Evolutionary conservation across 163 green algal species (phyloP), one percentile per base, ranked within the genome.

Genomic region (Picocystis sp.): DNA sequence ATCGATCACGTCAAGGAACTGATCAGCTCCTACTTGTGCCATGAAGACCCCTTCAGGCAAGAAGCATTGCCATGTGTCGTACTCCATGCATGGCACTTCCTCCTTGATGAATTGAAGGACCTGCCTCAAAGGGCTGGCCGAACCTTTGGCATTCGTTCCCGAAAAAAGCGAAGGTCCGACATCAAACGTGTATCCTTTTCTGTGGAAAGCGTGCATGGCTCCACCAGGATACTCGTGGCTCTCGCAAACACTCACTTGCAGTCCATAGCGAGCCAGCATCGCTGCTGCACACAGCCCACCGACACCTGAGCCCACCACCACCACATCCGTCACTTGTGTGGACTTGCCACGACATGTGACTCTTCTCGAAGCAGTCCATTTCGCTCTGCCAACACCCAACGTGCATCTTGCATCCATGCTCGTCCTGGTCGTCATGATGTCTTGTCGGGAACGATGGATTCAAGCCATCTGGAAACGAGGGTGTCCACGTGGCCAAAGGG

Each of bases 61-160:
- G 21, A 92, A 52, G 19, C 89, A 81, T 55, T 90, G 92, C 87
- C 87, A 96, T 19, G 58, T 75, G 66, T 95, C 76, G 63, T 96
- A 95, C 33, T 80, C 50, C 1, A 84, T 69, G 34, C 83, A 74
- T 35, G 85, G 70, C 55, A 96, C 66, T 13, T 64, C 50, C 66
- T 93, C 86, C 0, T 66, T 84, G 34, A 95, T 77, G 3, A 84
- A 85, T 56, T 82, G 63, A 25, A 87, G 71, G 14, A 76, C 62
- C 60, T 70, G 61, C 6, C 34, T 15, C 24, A 67, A 23, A 33
- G 44, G 44, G 44, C 22, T 50, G 44, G 44, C 21, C 44, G 44
- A 50, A 23, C 44, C 34, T 50, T 6, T 51, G 19, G 65, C 50
- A 2, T 62, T 60, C 69, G 84, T 82, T 45, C 83, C 83, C 22